A percentile compares a stretch with the other conserved stretches of the same genome.
Conservation (phyloP, 768 basidiomycete species). For the Crepidotus variabilis region DNA sequence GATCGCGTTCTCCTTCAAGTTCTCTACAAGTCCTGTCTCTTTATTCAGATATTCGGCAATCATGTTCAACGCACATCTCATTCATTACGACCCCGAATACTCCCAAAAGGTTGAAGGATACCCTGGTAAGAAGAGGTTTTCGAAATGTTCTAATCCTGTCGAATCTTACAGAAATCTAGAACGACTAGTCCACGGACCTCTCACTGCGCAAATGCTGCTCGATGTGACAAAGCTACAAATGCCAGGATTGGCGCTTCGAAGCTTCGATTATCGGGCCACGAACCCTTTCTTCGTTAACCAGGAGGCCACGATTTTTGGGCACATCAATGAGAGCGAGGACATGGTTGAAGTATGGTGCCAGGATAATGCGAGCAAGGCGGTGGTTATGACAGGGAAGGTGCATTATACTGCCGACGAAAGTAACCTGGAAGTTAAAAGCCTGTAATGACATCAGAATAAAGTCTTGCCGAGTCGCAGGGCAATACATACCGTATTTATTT, state of each 20-base stretch:
- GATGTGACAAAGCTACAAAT: constrained; percentile 53
- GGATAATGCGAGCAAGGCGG: constrained; percentile 45
- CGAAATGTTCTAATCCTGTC: not conserved
- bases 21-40: constrained; percentile 63
- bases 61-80: constrained; percentile 82
- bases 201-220: constrained; percentile 76
- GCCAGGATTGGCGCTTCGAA: constrained; percentile 40
- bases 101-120: constrained; percentile 68
- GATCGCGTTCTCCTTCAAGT: constrained; percentile 59
- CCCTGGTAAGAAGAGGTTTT: constrained; percentile 41
- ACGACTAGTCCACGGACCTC: constrained; percentile 80
- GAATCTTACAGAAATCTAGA: constrained; percentile 34
- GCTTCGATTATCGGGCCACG: constrained; percentile 68
- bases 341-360: constrained; percentile 52
- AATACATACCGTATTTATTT: constrained; percentile 77
- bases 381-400: constrained; percentile 64
- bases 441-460: not conserved
- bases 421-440: constrained; percentile 24
- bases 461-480: not conserved
- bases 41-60: constrained; percentile 85
- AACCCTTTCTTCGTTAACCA: constrained; percentile 59
- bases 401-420: not conserved
- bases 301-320: constrained; percentile 42
- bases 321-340: constrained; percentile 33
- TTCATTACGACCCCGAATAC: constrained; percentile 79